Conservation (phyloP, 2,329 filamentous ascomycete genomes). For the Grosmannia huntii region DNA sequence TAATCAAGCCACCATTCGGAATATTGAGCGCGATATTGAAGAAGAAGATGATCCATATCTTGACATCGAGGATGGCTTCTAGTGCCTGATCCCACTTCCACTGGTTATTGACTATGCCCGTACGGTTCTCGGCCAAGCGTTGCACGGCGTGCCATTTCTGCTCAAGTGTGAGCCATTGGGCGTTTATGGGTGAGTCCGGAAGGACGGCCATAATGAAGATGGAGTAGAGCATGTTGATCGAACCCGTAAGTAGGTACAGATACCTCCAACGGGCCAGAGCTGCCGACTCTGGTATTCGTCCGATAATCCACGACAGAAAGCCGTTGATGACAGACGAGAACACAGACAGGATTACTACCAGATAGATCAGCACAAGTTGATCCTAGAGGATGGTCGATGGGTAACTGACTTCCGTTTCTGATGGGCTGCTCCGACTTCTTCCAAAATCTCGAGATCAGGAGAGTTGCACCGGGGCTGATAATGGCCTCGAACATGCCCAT, state of each 20-base stretch:
- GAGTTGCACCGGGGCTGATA: slow-evolving; percentile 18
- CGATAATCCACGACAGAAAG: slow-evolving; percentile 39
- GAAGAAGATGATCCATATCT: slow-evolving; percentile 43
- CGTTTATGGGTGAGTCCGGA: slow-evolving; percentile 43
- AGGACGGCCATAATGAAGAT: slow-evolving; percentile 43
- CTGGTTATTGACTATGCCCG: slow-evolving; percentile 43
- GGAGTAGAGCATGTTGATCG: slow-evolving; percentile 46
- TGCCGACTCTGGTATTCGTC: slow-evolving; percentile 42
- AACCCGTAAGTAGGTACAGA: slow-evolving; percentile 52
- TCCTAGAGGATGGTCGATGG: no score
- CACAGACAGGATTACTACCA: slow-evolving; percentile 16
- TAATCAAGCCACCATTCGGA: slow-evolving; percentile 45
- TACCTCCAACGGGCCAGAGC: slow-evolving; percentile 45
- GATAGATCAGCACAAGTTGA: neutral
- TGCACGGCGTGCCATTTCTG: slow-evolving; percentile 43
- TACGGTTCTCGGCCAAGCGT: slow-evolving; percentile 42
- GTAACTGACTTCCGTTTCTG: slow-evolving; percentile 1
- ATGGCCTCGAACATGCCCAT: slow-evolving; percentile 20
- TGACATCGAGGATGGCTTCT: slow-evolving; percentile 44
- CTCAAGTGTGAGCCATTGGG: slow-evolving; percentile 33
- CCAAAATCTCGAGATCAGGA: slow-evolving; percentile 21
- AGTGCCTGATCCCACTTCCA: slow-evolving; percentile 41
- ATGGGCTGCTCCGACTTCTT: slow-evolving; percentile 10
- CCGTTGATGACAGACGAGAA: slow-evolving; percentile 12
- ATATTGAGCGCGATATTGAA: slow-evolving; percentile 40